Percentiles rank a stretch among this genome's conserved stretches.
phyloP scores from a whole-genome alignment of 306 rosid species.

The Betula pendula region DNA sequence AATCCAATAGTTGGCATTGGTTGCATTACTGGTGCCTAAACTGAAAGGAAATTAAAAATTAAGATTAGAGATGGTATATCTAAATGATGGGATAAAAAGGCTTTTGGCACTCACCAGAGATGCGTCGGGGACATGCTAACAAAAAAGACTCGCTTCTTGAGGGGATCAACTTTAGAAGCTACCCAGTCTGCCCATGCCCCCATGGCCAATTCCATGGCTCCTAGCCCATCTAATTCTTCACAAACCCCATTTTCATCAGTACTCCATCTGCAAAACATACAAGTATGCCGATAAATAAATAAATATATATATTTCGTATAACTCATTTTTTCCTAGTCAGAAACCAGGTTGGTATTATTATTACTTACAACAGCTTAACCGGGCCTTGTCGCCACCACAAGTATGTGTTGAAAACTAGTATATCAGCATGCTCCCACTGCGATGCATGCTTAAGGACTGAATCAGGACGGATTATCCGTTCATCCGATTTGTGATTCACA shows the following conservation, averaged over 20 bases:
- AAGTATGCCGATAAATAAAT: slow-evolving; percentile 8
- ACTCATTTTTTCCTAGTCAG: not conserved
- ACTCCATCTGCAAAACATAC: slow-evolving; percentile 68
- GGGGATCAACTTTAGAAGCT: slow-evolving; percentile 65
- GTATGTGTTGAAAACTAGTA: slow-evolving; percentile 86
- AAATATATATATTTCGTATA: slow-evolving; percentile 9
- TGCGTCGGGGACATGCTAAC: slow-evolving; percentile 97
- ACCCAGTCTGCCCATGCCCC: slow-evolving; percentile 97
- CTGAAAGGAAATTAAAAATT: slow-evolving; percentile 10
- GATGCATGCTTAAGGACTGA: slow-evolving; percentile 79
- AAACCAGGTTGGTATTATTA: slow-evolving; percentile 10
- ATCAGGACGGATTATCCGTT: slow-evolving; percentile 91
- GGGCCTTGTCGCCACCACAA: slow-evolving; percentile 99
- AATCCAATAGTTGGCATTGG: not conserved
- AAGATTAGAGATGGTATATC: not conserved
- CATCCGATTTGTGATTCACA: slow-evolving; percentile 80
- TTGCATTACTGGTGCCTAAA: not conserved
- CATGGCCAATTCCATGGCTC: slow-evolving; percentile 95
- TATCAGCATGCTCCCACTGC: slow-evolving; percentile 87
- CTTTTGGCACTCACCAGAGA: slow-evolving; percentile 62
- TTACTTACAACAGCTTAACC: slow-evolving; percentile 84
- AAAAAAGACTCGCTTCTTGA: slow-evolving; percentile 66
- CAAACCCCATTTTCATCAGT: slow-evolving; percentile 58
- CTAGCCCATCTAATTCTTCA: slow-evolving; percentile 71
- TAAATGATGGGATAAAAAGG: not conserved